phyloP scores from a whole-genome alignment of 768 basidiomycete genomes.

The Cystofilobasidium macerans region DNA sequence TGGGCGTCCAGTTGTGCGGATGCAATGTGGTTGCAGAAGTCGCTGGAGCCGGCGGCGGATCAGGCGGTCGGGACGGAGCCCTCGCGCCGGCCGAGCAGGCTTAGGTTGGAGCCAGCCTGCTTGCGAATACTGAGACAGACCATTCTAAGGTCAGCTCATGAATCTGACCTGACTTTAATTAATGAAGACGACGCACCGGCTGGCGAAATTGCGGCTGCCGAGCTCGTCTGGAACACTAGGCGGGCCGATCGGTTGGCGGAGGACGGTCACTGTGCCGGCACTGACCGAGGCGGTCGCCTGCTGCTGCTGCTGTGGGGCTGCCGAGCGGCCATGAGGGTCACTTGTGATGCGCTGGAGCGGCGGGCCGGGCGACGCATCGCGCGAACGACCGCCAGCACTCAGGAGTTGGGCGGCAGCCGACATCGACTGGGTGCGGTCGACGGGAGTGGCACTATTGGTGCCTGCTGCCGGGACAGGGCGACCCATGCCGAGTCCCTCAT shows the following conservation, averaged over 20 bases:
- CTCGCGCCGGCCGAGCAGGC: conserved; percentile 3
- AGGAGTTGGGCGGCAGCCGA: neutral
- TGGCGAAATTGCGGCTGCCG: conserved; percentile 27
- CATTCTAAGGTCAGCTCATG: too few species aligned
- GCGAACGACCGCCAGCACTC: neutral
- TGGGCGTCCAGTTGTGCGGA: neutral
- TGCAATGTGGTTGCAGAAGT: too few species aligned
- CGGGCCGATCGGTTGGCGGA: conserved; percentile 77
- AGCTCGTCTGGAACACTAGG: conserved; percentile 53
- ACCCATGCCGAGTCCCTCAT: conserved; percentile 78
- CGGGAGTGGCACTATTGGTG: too few species aligned
- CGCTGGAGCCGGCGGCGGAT: too few species aligned
- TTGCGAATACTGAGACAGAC: neutral
- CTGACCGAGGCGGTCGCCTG: neutral
- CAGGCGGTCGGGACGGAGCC: neutral
- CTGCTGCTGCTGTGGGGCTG: conserved; percentile 4
- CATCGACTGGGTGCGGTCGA: conserved; percentile 2
- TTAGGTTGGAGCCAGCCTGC: neutral
- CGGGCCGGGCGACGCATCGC: neutral
- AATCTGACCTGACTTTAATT: too few species aligned
- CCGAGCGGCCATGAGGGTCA: neutral
- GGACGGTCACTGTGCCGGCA: conserved; percentile 34
- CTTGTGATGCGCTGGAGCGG: neutral
- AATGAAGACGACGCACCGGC: conserved; percentile 2
- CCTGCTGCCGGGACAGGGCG: conserved; percentile 53